Base-by-base conservation (phyloP, 106 monocot species). In the Amphibolis antarctica region DNA sequence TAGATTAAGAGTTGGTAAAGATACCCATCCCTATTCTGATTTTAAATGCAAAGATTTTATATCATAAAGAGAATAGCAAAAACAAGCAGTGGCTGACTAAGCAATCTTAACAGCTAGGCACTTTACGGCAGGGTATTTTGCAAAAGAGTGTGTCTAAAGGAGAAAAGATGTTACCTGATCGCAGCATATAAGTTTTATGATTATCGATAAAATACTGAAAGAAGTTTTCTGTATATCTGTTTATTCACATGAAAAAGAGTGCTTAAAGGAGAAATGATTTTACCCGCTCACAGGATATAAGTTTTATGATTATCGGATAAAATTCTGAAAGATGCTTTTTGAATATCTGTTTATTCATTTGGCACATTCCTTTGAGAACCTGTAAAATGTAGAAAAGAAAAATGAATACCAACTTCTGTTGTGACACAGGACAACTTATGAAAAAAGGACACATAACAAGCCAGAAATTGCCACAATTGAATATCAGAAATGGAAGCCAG, bases 251-350 rank as follows among this genome's bases (percentile, higher is more conserved):
- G n/a, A n/a, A n/a, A n/a, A n/a, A n/a, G n/a, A n/a, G n/a, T n/a
- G n/a, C n/a, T n/a, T n/a, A n/a, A n/a, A n/a, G n/a, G n/a, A n/a
- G n/a, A n/a, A n/a, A n/a, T n/a, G n/a, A n/a, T n/a, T n/a, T n/a
- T n/a, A n/a, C n/a, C n/a, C n/a, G n/a, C n/a, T n/a, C n/a, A n/a
- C n/a, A n/a, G n/a, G n/a, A n/a, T n/a, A n/a, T n/a, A n/a, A n/a
- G 85, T 73, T 82, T 89, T 44, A 80, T 89, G 53, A 89, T 80
- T 43, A 85, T 60, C n/a, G 89, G 89, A 78, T 89, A 89, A 61
- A 85, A 85, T 54, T 85, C 85, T 73, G 69, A 77, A 28, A 89
- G 69, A 77, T 89, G 85, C 51, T 66, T 89, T 61, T 47, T 85
- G 66, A 89, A 89, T 59, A 89, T 80, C 42, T 80, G 77, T 59